These are phyloP conservation scores for Chalciporus chontae DNA, from an alignment of 768 basidiomycete genomes.

Conservation along the genomic window DNA sequence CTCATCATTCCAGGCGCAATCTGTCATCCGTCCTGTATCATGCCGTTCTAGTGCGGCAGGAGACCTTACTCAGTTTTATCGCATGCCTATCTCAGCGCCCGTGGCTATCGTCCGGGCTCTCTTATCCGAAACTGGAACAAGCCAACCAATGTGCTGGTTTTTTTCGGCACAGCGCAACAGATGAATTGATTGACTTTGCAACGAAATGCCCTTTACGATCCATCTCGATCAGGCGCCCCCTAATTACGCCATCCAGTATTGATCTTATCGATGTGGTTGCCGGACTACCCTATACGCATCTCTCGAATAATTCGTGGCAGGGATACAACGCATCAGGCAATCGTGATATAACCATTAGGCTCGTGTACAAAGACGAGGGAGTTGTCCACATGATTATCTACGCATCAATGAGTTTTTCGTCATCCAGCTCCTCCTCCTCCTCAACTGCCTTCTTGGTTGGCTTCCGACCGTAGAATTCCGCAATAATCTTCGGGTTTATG, in stretches of 20 bases:
- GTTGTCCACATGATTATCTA: constrained; percentile 30
- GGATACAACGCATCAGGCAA: background rate
- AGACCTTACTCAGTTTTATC: constrained; percentile 4
- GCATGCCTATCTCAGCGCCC: constrained; percentile 14
- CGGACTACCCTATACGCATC: background rate
- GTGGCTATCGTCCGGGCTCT: background rate
- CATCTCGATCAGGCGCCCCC: background rate
- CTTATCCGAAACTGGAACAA: background rate
- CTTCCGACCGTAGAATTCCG: constrained; percentile 90
- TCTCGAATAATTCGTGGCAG: background rate
- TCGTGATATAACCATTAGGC: background rate
- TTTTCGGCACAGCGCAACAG: background rate
- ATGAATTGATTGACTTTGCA: constrained; percentile 2
- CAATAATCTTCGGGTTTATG: constrained; percentile 94
- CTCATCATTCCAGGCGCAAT: constrained; percentile 4
- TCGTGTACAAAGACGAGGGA: background rate
- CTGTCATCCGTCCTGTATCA: constrained; percentile 5
- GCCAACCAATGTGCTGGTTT: background rate
- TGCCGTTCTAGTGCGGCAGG: background rate
- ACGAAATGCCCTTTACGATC: background rate
- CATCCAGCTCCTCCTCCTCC: constrained; percentile 34
- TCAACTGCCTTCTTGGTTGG: constrained; percentile 56
- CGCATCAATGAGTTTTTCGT: constrained; percentile 64
- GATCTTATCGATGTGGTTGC: constrained; percentile 24
- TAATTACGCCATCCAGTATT: constrained; percentile 5